phyloP scores from a whole-genome alignment of 352 stramenopile species.

The Globisporangium sylvaticum region DNA sequence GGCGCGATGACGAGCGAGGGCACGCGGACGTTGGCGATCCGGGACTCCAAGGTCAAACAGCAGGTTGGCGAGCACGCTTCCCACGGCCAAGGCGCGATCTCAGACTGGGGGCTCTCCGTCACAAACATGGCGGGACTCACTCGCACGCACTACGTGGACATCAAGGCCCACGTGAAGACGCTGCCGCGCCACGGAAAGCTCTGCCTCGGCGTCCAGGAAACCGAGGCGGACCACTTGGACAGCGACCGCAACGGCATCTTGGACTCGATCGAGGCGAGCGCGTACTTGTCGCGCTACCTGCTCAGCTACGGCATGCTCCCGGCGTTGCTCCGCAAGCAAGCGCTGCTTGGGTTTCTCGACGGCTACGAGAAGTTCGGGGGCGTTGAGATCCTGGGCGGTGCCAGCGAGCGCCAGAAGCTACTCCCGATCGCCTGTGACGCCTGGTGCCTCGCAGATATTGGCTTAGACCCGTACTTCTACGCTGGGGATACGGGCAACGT shows the following conservation, averaged over 20 bases:
- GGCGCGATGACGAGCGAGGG: slow-evolving; percentile 44
- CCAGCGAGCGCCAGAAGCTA: slow-evolving; percentile 48
- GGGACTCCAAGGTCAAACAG: slow-evolving; percentile 26
- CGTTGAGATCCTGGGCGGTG: slow-evolving; percentile 44
- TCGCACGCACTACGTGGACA: slow-evolving; percentile 60
- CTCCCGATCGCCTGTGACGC: slow-evolving; percentile 54
- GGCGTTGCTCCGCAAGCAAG: slow-evolving; percentile 27
- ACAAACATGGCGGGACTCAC: slow-evolving; percentile 59
- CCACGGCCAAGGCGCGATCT: slow-evolving; percentile 52
- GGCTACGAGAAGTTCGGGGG: slow-evolving; percentile 39
- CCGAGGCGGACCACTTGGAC: slow-evolving; percentile 63
- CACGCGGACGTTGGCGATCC: slow-evolving; percentile 53
- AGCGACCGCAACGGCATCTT: slow-evolving; percentile 50
- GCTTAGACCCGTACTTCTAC: slow-evolving; percentile 62
- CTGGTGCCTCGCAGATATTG: slow-evolving; percentile 34
- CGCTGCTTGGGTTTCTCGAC: slow-evolving; percentile 45
- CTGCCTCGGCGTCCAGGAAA: slow-evolving; percentile 45
- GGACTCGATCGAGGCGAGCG: slow-evolving; percentile 48
- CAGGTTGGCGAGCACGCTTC: slow-evolving; percentile 7
- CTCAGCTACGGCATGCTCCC: slow-evolving; percentile 45
- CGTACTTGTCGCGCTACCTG: slow-evolving; percentile 50
- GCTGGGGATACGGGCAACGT: slow-evolving; percentile 37
- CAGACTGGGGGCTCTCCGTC: slow-evolving; percentile 66
- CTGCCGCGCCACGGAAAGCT: slow-evolving; percentile 72
- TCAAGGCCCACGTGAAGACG: slow-evolving; percentile 50